Conservation (phyloP, 106 monocot species). For the Acorus calamus region DNA sequence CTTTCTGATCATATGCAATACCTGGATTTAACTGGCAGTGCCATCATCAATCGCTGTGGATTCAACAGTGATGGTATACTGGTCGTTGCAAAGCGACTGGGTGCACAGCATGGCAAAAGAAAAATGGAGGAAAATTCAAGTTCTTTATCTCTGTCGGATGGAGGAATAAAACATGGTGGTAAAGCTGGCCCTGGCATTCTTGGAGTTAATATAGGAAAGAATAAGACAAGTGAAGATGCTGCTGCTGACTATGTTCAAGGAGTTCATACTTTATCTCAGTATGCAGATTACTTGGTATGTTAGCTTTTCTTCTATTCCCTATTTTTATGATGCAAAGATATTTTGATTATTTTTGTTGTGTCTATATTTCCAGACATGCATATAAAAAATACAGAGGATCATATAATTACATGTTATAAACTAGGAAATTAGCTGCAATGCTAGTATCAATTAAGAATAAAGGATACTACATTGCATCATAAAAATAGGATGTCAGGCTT, state of each 20-base stretch:
- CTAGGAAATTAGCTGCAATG: too few species aligned
- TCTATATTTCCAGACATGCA: too few species aligned
- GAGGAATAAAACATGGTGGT: slow-evolving; percentile 69
- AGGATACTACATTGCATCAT: too few species aligned
- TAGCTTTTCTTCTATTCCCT: not conserved
- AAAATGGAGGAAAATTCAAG: slow-evolving; percentile 90
- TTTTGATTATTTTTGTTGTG: not conserved
- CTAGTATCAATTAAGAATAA: too few species aligned
- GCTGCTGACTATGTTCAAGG: slow-evolving; percentile 94
- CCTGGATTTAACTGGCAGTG: slow-evolving; percentile 41
- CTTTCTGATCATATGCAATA: not conserved
- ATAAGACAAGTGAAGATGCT: slow-evolving; percentile 94
- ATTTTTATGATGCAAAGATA: not conserved
- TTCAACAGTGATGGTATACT: slow-evolving; percentile 99
- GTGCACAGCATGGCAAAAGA: slow-evolving; percentile 95
- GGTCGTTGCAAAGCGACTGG: slow-evolving; percentile 86
- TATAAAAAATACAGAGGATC: too few species aligned
- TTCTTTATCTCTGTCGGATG: slow-evolving; percentile 21
- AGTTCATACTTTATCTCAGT: slow-evolving; percentile 96
- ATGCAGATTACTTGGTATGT: slow-evolving; percentile 92
- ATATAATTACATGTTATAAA: too few species aligned
- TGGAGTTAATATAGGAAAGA: slow-evolving; percentile 96
- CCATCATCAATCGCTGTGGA: slow-evolving; percentile 89
- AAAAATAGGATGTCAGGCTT: too few species aligned
- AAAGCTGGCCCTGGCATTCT: slow-evolving; percentile 99